phyloP scores from a whole-genome alignment of 257 asterid genomes.

The Haberlea rhodopensis region DNA sequence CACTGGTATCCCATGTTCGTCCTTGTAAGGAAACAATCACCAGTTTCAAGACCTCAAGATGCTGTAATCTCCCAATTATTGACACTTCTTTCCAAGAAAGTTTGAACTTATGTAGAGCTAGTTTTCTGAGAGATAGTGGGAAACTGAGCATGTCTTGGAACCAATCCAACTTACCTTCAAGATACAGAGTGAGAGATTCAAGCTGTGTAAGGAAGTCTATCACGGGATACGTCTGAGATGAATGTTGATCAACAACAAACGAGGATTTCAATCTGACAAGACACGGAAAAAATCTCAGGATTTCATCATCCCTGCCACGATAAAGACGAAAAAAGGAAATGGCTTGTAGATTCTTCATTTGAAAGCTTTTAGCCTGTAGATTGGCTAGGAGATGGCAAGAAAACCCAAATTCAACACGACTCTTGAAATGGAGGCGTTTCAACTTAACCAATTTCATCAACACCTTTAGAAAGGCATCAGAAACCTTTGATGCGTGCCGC shows the following conservation, averaged over 20 bases:
- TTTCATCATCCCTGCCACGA: not conserved
- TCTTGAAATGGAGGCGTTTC: conserved; percentile 11
- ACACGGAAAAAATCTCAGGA: conserved; percentile 19
- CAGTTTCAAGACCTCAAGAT: conserved; percentile 27
- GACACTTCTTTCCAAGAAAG: conserved; percentile 17
- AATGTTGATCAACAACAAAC: not conserved
- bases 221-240: not conserved
- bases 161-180: not conserved
- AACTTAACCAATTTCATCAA: conserved; percentile 18
- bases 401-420: not conserved
- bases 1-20: conserved; percentile 22
- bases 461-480: not conserved
- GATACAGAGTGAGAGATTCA: conserved; percentile 17
- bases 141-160: not conserved
- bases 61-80: conserved; percentile 12
- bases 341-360: conserved; percentile 1
- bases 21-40: not conserved
- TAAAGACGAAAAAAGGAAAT: conserved; percentile 2
- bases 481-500: no score
- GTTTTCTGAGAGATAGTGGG: conserved; percentile 21
- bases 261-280: conserved; percentile 18
- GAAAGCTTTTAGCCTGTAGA: not conserved
- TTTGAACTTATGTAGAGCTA: conserved; percentile 5
- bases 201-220: conserved; percentile 20
- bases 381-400: not conserved